Evolutionary conservation across 192 early-diverging fungal genomes (phyloP).

Genomic region (Martensiomyces pterosporus): DNA sequence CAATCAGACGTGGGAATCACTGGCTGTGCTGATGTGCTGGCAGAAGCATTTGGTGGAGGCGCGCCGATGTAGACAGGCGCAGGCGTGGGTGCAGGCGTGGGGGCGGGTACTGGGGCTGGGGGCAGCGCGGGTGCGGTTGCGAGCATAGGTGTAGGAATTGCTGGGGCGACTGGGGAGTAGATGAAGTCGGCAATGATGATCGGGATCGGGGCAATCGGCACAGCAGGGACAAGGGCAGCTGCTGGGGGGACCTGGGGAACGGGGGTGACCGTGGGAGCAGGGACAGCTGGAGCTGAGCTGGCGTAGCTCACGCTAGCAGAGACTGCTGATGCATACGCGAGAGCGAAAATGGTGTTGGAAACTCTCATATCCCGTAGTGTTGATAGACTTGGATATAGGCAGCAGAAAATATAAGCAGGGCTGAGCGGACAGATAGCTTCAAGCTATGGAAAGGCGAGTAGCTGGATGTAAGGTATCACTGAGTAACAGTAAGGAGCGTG

Average conservation of each 20-base stretch:
- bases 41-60: constrained; percentile 6
- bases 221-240: constrained; percentile 2
- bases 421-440: no score
- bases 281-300: constrained; percentile 14
- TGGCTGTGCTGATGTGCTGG: constrained; percentile 13
- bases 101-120: neutral
- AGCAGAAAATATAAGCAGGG: no score
- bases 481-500: no score
- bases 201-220: constrained; percentile 14
- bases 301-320: constrained; percentile 17
- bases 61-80: no score
- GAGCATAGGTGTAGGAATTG: constrained; percentile 4
- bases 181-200: constrained; percentile 27
- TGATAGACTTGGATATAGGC: no score
- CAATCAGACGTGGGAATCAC: neutral
- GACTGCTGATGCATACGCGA: constrained; percentile 21
- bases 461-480: no score
- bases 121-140: neutral
- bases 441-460: no score
- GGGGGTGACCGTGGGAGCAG: constrained; percentile 3
- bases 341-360: constrained; percentile 24
- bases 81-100: neutral
- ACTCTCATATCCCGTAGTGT: constrained; percentile 42
- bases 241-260: constrained; percentile 6
- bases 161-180: constrained; percentile 15